These are phyloP conservation scores for Kodamaea alishanica DNA, from an alignment of 1,139 yeast species.

Conservation along the genomic window DNA sequence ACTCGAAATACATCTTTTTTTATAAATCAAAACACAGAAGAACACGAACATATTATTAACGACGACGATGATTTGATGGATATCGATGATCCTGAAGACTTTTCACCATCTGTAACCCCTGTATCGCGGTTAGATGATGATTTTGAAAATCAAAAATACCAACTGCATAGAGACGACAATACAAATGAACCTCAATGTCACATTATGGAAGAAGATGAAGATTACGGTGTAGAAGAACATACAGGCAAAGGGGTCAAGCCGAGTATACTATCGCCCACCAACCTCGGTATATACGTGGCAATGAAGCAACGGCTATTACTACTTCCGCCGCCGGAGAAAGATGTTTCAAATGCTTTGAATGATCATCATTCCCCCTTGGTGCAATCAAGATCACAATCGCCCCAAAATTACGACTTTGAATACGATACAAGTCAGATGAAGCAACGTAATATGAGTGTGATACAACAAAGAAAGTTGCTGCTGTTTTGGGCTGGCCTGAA, in stretches of 20 bases:
- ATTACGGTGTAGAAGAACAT: slow-evolving; percentile 2
- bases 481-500: slow-evolving; percentile 13
- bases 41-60: slow-evolving; percentile 8
- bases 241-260: slow-evolving; percentile 7
- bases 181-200: slow-evolving; percentile 5
- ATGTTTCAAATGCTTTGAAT: background rate
- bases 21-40: slow-evolving; percentile 7
- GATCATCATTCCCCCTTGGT: background rate
- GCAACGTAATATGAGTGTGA: slow-evolving; percentile 12
- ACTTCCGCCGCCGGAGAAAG: slow-evolving; percentile 20
- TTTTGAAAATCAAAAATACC: no score
- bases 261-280: slow-evolving; percentile 32
- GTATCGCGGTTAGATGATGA: background rate
- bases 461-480: slow-evolving; percentile 4
- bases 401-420: slow-evolving; percentile 19
- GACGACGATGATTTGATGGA: slow-evolving; percentile 16
- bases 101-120: slow-evolving; percentile 1
- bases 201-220: slow-evolving; percentile 2
- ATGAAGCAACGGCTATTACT: slow-evolving; percentile 23
- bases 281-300: slow-evolving; percentile 39
- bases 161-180: no score
- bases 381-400: slow-evolving; percentile 4
- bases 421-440: slow-evolving; percentile 17
- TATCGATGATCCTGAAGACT: slow-evolving; percentile 12
- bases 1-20: background rate